Evolutionary conservation across 2,329 filamentous ascomycete genomes (phyloP).

Genomic region (Bertia moriformis): DNA sequence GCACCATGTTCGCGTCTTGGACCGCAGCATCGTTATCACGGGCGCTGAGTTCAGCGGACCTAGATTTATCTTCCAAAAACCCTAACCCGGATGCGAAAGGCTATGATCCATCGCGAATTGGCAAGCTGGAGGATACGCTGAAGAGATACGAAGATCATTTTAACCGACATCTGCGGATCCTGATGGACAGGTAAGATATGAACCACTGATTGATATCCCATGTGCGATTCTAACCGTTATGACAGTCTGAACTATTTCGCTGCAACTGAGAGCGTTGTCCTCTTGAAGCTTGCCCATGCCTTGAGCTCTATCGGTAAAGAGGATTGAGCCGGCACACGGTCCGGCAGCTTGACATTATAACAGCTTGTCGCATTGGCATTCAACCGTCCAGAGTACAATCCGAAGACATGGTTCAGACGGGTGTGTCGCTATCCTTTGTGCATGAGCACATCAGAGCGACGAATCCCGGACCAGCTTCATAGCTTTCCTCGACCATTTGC

Average conservation of each 20-base stretch:
- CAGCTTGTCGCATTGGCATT: too few relatives aligned
- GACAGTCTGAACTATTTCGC: conserved; percentile 42
- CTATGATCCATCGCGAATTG: conserved; percentile 39
- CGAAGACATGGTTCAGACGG: too few relatives aligned
- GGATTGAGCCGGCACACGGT: too few relatives aligned
- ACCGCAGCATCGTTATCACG: conserved; percentile 38
- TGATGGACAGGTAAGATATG: conserved; percentile 35
- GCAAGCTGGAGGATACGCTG: conserved; percentile 46
- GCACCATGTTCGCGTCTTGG: conserved; percentile 21
- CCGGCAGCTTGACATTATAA: too few relatives aligned
- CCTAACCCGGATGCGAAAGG: conserved; percentile 8
- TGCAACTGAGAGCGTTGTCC: conserved; percentile 51
- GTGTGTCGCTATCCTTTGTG: too few relatives aligned
- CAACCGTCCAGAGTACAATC: too few relatives aligned
- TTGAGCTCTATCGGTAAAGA: conserved; percentile 1
- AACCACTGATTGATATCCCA: background rate
- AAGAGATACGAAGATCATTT: conserved; percentile 53
- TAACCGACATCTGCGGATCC: conserved; percentile 44
- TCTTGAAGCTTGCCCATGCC: conserved; percentile 30
- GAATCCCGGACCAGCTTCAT: too few relatives aligned
- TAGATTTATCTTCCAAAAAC: conserved; percentile 21
- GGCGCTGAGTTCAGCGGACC: conserved; percentile 38
- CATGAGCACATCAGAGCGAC: too few relatives aligned
- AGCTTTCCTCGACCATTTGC: too few relatives aligned
- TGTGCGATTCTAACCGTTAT: background rate